Evolutionary conservation across 2,329 filamentous ascomycete species (phyloP).

Genomic region (Ascochyta pisi): DNA sequence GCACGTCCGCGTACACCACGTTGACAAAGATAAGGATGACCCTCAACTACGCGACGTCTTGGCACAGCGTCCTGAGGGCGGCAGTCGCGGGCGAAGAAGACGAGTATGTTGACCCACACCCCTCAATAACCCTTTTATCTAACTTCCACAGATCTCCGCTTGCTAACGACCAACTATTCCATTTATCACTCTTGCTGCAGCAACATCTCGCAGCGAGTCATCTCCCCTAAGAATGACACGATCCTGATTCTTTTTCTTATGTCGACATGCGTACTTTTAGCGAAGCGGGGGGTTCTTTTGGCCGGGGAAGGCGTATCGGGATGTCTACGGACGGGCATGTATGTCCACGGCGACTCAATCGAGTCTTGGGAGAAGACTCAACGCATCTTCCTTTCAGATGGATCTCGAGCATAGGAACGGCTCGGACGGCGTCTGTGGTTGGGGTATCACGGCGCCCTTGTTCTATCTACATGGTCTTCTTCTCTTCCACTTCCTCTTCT

Average conservation of each 20-base stretch:
- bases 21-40: constrained; percentile 89
- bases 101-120: constrained; percentile 53
- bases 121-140: background rate
- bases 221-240: background rate
- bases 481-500: no score
- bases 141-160: constrained; percentile 7
- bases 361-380: background rate
- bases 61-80: constrained; percentile 83
- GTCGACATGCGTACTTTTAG: constrained; percentile 10
- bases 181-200: background rate
- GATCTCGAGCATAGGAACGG: constrained; percentile 5
- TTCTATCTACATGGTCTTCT: no score
- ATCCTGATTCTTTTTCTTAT: background rate
- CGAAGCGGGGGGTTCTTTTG: constrained; percentile 5
- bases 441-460: no score
- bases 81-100: constrained; percentile 78
- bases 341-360: background rate
- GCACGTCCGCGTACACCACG: constrained; percentile 91
- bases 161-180: constrained; percentile 1
- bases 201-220: background rate
- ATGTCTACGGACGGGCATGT: constrained; percentile 2
- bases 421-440: background rate
- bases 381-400: background rate
- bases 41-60: constrained; percentile 81
- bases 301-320: constrained; percentile 13